Evolutionary conservation across 75 land plant species (phyloP).

Genomic region (Cupressus sempervirens): DNA sequence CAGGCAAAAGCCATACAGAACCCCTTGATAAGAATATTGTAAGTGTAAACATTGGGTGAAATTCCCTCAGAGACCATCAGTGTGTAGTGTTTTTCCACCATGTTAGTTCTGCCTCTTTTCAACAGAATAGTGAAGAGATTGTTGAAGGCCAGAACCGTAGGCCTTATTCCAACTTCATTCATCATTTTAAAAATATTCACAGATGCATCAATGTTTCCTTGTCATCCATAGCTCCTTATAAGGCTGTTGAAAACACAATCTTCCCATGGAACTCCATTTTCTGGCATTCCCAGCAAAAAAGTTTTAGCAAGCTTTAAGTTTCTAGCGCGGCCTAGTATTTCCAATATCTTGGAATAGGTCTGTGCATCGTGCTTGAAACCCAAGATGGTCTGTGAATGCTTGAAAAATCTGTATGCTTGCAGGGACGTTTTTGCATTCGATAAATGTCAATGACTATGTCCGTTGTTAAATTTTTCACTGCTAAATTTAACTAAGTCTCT

Average conservation of each 20-base stretch:
- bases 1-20: constrained; percentile 51
- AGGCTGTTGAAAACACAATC: constrained; percentile 56
- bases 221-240: constrained; percentile 46
- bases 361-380: constrained; percentile 24
- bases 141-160: constrained; percentile 48
- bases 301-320: constrained; percentile 37
- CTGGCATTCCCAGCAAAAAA: constrained; percentile 31
- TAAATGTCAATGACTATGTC: constrained; percentile 2
- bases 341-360: constrained; percentile 31
- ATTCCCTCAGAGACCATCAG: constrained; percentile 53
- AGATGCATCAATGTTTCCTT: constrained; percentile 43
- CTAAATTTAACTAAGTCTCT: background rate
- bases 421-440: constrained; percentile 16
- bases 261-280: constrained; percentile 22
- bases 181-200: constrained; percentile 41
- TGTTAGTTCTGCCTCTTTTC: constrained; percentile 41
- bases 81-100: constrained; percentile 42
- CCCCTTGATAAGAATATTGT: constrained; percentile 76
- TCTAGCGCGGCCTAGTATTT: constrained; percentile 34
- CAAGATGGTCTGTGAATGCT: constrained; percentile 16
- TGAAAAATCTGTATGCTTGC: constrained; percentile 45
- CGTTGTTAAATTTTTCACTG: background rate
- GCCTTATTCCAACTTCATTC: constrained; percentile 37
- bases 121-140: constrained; percentile 40
- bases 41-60: constrained; percentile 59